Base-by-base conservation (phyloP, 352 stramenopile genomes). In the Pelagophyceae sp. region DNA sequence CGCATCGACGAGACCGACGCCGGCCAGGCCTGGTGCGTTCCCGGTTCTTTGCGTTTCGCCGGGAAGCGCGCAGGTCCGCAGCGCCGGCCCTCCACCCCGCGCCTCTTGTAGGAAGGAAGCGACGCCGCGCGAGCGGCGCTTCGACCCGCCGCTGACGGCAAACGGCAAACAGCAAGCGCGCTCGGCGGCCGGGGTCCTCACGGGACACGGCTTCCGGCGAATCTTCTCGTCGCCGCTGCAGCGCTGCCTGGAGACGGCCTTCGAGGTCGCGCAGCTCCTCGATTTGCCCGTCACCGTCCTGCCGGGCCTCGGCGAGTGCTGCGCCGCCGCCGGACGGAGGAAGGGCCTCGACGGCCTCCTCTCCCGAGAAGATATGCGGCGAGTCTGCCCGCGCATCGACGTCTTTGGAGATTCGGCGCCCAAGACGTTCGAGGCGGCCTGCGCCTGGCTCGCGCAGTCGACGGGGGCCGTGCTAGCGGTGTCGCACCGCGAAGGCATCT, bases 401-500 rank as follows among this genome's bases (percentile, higher is more conserved):
- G 6, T 3, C 63, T 11, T 72, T 32, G 58, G 23, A 17, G 63
- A 72, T 17, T 5, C 29, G 2, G 63, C 63, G 31, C 63, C 63
- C 6, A 5, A 17, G 63, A 17, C 1, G 29, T 72, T 72, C 35
- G 63, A 72, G 35, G 63, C 31, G 29, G 63, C 63, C 6, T 72
- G 63, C 63, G 63, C 29, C 63, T 72, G 63, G 63, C 6, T 72
- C 31, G 29, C 63, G 31, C 6, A 6, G 31, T 32, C 11, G 5
- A 19, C 29, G 31, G 31, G 1, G 3, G 29, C 15, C 29, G 63
- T 29, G 31, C 35, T 72, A 3, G 31, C 40, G 2, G 63, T 72
- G 31, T 29, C 6, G 29, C 63, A 72, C 35, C 63, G 63, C 63
- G 63, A 72, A 32, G 63, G 63, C 35, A 72, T 72, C 63, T 32